A percentile compares a stretch with the other conserved stretches of the same genome.
phyloP scores from a whole-genome alignment of 129 eudicot genomes.

The Lonicera japonica region DNA sequence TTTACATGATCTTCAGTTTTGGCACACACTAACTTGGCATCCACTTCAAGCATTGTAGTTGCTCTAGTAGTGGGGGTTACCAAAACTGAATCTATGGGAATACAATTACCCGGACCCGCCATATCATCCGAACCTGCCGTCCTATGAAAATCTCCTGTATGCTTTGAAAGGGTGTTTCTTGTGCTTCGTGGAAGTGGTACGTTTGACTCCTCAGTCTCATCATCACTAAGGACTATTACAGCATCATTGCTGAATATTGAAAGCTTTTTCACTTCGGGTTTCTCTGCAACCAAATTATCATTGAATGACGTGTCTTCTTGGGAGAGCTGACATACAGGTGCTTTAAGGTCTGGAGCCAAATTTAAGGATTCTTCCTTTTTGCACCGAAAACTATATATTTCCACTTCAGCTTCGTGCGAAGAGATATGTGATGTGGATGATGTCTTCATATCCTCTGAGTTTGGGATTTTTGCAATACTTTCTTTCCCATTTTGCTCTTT shows the following conservation, averaged over 20 bases:
- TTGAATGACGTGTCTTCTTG: background rate
- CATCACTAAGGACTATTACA: conserved; percentile 76
- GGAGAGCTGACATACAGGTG: conserved; percentile 5
- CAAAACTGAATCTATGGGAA: conserved; percentile 4
- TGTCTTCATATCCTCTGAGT: conserved; percentile 23
- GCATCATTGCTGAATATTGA: conserved; percentile 21
- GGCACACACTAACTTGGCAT: conserved; percentile 6
- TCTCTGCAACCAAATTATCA: conserved; percentile 9
- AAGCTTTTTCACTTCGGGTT: conserved; percentile 26
- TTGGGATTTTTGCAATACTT: conserved; percentile 16
- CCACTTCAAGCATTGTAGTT: conserved; percentile 16
- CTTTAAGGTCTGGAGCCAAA: conserved; percentile 7
- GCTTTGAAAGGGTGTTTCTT: conserved; percentile 9
- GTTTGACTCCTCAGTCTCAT: conserved; percentile 51
- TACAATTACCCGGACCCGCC: conserved; percentile 3
- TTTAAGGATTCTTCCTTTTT: conserved; percentile 18
- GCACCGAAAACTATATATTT: conserved; percentile 9
- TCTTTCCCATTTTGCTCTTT: conserved; percentile 34
- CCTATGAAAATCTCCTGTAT: conserved; percentile 6
- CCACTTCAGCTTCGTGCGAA: conserved; percentile 18
- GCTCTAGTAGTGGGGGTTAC: conserved; percentile 9
- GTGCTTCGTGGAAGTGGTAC: conserved; percentile 14
- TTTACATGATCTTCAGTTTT: conserved; percentile 32
- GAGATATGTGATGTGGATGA: conserved; percentile 18
- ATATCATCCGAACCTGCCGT: conserved; percentile 7